Base-by-base conservation (phyloP, 2,329 filamentous ascomycete genomes). In the Aspergillus sp. region DNA sequence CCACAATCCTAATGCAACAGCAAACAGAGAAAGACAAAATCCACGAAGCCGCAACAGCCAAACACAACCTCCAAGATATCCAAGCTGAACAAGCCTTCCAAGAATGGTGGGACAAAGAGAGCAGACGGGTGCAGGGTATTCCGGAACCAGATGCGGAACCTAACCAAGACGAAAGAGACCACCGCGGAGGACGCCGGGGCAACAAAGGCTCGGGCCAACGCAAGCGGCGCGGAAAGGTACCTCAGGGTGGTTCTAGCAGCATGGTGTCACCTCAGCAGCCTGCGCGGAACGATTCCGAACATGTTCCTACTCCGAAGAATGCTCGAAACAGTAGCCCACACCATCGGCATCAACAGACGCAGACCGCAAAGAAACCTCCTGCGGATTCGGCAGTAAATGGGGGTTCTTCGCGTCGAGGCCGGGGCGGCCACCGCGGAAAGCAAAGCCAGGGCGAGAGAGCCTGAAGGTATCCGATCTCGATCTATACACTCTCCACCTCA, bases 21-120 rank as follows among this genome's bases (percentile, higher is more conserved):
- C 86, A 89, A 71, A 86, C 86, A 8, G 93, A 97, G 71, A 95
- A 96, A 69, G 86, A 91, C 57, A 84, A 86, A 17, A 87, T 96
- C 60, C 88, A 86, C 53, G 93, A 96, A 70, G 91, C 92, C 1
- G 87, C 87, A 11, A 77, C 73, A 14, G 90, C 92, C 2, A 97
- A 96, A 76, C 85, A 93, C 56, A 95, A 90, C 62, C 78, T 99
- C 31, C 88, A 96, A 69, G 95, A 98, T 62, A 99, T 99, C 58
- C 95, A 99, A 72, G 87, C 95, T 64, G 95, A 99, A 75, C 95
- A 99, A 70, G 91, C 91, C 52, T 99, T 99, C 71, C 91, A 97
- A 71, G 88, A 96, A 71, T 76, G 74, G 74, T 75, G 72, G 72
- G 72, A 76, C 23, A 68, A 75, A 56, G 72, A 74, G 52, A 74